Evolutionary conservation across 257 asterid genomes (phyloP), one percentile per base, ranked within the genome.

Genomic region (Capsicum baccatum): DNA sequence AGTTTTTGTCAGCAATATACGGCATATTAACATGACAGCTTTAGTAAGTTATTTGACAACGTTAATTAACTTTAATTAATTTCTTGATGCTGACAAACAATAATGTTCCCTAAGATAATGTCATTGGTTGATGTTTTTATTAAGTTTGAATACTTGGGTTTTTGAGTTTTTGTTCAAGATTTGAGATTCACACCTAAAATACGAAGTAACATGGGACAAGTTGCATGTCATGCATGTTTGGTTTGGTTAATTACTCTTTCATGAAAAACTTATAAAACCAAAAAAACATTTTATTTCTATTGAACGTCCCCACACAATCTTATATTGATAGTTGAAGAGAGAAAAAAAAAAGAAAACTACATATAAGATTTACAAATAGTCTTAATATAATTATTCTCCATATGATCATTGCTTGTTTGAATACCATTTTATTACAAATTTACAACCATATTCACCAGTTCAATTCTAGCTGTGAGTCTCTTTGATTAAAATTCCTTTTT

Each of bases 31-130:
- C 57, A 44, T n/a, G 57, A 48, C 10, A 71, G 58, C 13, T 19
- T 71, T 19, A 74, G 56, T 19, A 50, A 74, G 44, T 48, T 26
- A 26, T 26, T 71, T 74, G 80, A 48, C 80, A 48, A 73, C 60
- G 42, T 73, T 48, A 52, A 52, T 73, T 48, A 52, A 52, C 26
- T 47, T 54, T 26, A 26, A 26, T 26, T 26, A 26, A 26, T 26
- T 26, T 21, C 21, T 50, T 76, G 47, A 52, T 52, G 81, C 81
- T 14, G 48, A 26, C 81, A 74, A 48, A 12, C 2, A 44, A 44
- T 66, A 15, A 44, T 67, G 57, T 44, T 44, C 37, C 79, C 9
- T 44, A 0, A 2, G 79, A 9, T n/a, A 57, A 71, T 10, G 39
- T 47, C 11, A n/a, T 73, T 19, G n/a, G 9, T 47, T n/a, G 11